Conservation (phyloP, 169 alveolate genomes). For the Plasmodium gallinaceum region DNA sequence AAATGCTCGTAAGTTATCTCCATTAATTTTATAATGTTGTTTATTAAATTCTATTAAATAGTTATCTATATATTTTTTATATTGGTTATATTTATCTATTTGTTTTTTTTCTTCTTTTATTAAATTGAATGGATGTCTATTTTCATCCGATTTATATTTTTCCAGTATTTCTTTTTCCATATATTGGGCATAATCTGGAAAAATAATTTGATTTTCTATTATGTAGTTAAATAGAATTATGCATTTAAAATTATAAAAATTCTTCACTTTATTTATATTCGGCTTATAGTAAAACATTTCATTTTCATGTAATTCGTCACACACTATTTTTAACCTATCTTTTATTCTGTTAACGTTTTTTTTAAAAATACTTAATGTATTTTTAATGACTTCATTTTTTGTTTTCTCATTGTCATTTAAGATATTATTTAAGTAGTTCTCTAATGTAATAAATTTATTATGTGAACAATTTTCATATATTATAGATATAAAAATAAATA, state of each 20-base stretch:
- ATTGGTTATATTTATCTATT: constrained; percentile 46
- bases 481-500: constrained; percentile 45
- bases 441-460: constrained; percentile 48
- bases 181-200: constrained; percentile 48
- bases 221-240: constrained; percentile 60
- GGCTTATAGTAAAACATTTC: constrained; percentile 36
- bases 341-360: constrained; percentile 44
- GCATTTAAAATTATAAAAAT: constrained; percentile 69
- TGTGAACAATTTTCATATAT: constrained; percentile 43
- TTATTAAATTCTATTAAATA: constrained; percentile 55
- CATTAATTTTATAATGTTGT: constrained; percentile 45
- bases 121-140: neutral
- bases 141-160: constrained; percentile 17
- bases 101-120: constrained; percentile 12
- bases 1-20: constrained; percentile 35
- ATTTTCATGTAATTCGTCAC: constrained; percentile 58
- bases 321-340: constrained; percentile 48
- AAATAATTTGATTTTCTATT: constrained; percentile 47
- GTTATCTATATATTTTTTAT: constrained; percentile 32
- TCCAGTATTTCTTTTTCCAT: constrained; percentile 44
- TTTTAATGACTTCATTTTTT: constrained; percentile 32
- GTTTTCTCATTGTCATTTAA: constrained; percentile 8
- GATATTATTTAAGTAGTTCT: constrained; percentile 40
- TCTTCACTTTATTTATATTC: constrained; percentile 34
- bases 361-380: constrained; percentile 34